Base-by-base conservation (phyloP, 2,329 filamentous ascomycete genomes). In the Sporothrix pseudoabietina region DNA sequence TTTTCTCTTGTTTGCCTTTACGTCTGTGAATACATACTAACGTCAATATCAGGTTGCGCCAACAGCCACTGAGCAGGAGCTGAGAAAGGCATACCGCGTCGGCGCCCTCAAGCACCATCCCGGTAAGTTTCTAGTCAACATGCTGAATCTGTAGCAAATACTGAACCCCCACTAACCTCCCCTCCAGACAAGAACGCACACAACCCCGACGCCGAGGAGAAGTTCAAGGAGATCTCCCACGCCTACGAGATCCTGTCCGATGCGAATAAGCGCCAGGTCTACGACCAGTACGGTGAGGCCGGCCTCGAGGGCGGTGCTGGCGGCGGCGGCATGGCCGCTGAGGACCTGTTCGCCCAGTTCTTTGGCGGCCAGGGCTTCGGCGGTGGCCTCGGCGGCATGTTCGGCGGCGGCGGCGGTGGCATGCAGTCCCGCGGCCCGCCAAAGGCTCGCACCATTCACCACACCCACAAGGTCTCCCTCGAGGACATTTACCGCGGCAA, bases 401-500 rank as follows among this genome's bases (percentile, higher is more conserved):
- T 94, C 79, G 89, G 92, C 76, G 88, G 91, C 78, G 91, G 92
- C 75, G 88, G 90, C 78, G 91, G 92, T 75, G 88, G 90, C 78
- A 92, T 93, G 87, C 90, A 91, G 78, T 90, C 92, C 71, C 89
- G 90, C 72, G 95, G 94, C 22, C 95, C 95, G 44, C 86, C 88
- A 75, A 91, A 99, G 87, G 95, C 96, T 68, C 91, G 96, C 78
- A 97, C 95, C 74, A 99, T 99, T 78, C 93, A 97, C 84, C 96
- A 99, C 85, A 94, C 96, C 69, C 96, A 98, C 90, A 98, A 98
- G 85, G 96, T 99, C 75, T 94, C 94, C 14, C 89, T 99, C 71
- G 96, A 99, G 84, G 96, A 99, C 79, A 94, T 99, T 81, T 99
- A 99, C 88, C 91, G 93, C 76, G 96, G 96, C 81, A 99, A 99